Conservation (phyloP, 164 flowering plant genomes). For the Magnolia kwangsiensis region DNA sequence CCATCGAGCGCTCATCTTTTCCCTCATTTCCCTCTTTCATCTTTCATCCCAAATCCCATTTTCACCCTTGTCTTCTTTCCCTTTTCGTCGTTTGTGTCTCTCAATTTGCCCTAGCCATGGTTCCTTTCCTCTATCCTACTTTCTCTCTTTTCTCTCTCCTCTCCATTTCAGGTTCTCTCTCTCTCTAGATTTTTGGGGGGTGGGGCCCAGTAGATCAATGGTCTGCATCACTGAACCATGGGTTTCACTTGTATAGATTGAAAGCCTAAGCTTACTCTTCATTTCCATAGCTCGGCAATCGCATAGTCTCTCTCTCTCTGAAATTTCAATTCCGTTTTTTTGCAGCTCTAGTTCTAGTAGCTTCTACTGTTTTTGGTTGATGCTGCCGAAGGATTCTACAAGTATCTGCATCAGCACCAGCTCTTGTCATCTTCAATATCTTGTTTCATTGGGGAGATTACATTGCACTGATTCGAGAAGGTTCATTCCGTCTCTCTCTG, state of each 20-base stretch:
- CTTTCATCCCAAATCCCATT: too few relatives aligned
- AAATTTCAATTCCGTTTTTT: not conserved
- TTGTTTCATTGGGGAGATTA: constrained; percentile 58
- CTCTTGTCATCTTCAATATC: constrained; percentile 54
- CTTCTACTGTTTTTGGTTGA: constrained; percentile 36
- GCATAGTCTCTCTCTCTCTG: not conserved
- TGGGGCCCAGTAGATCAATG: too few relatives aligned
- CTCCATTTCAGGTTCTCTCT: constrained; percentile 43
- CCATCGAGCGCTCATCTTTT: too few relatives aligned
- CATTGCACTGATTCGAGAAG: constrained; percentile 42
- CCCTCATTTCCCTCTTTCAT: too few relatives aligned
- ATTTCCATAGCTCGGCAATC: too few relatives aligned
- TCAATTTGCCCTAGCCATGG: constrained; percentile 40
- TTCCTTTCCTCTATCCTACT: constrained; percentile 42
- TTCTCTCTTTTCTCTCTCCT: constrained; percentile 37
- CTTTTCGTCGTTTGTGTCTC: constrained; percentile 34
- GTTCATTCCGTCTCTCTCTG: constrained; percentile 14
- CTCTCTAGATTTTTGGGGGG: not conserved
- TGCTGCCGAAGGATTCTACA: constrained; percentile 42
- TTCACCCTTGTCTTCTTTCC: constrained; percentile 36
- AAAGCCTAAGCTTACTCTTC: too few relatives aligned
- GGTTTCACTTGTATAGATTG: too few relatives aligned
- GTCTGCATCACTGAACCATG: too few relatives aligned
- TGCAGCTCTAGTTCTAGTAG: constrained; percentile 43
- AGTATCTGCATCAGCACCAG: constrained; percentile 65